These are phyloP conservation scores for Pichia terricola DNA, from an alignment of 1,139 yeast species.

Conservation along the genomic window DNA sequence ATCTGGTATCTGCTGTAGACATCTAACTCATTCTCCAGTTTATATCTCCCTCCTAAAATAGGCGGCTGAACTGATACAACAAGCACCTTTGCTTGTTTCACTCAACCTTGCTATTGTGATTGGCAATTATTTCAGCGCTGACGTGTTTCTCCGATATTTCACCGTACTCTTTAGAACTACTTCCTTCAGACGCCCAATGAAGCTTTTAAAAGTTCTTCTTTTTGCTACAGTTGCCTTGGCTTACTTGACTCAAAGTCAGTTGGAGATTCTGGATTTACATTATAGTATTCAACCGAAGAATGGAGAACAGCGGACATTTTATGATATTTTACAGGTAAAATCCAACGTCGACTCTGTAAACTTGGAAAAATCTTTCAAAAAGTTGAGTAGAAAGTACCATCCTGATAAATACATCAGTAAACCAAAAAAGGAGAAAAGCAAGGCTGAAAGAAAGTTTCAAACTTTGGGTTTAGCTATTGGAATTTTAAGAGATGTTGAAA, in stretches of 20 bases:
- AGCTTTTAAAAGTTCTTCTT: background rate
- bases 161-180: too few species aligned
- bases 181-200: too few species aligned
- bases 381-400: slow-evolving; percentile 60
- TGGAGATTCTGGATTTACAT: slow-evolving; percentile 12
- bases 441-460: slow-evolving; percentile 55
- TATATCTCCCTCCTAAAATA: too few species aligned
- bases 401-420: slow-evolving; percentile 60
- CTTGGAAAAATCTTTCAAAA: slow-evolving; percentile 68
- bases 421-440: slow-evolving; percentile 28
- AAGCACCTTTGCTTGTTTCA: too few species aligned
- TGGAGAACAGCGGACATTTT: slow-evolving; percentile 9
- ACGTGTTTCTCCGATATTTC: too few species aligned
- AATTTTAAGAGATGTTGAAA: slow-evolving; percentile 49
- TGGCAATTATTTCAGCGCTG: too few species aligned
- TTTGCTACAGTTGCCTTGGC: slow-evolving; percentile 6
- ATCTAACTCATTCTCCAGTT: too few species aligned
- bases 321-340: slow-evolving; percentile 8
- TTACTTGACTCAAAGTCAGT: slow-evolving; percentile 10
- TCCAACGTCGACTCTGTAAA: slow-evolving; percentile 26
- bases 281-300: slow-evolving; percentile 12
- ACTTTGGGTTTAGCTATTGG: slow-evolving; percentile 67
- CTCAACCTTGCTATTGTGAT: too few species aligned
- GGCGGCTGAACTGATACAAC: too few species aligned
- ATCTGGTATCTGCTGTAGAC: too few species aligned